Percentiles rank a stretch among this genome's conserved stretches.
These are phyloP conservation scores for Harrya chromipes DNA, from an alignment of 768 basidiomycete genomes.

Conservation along the genomic window DNA sequence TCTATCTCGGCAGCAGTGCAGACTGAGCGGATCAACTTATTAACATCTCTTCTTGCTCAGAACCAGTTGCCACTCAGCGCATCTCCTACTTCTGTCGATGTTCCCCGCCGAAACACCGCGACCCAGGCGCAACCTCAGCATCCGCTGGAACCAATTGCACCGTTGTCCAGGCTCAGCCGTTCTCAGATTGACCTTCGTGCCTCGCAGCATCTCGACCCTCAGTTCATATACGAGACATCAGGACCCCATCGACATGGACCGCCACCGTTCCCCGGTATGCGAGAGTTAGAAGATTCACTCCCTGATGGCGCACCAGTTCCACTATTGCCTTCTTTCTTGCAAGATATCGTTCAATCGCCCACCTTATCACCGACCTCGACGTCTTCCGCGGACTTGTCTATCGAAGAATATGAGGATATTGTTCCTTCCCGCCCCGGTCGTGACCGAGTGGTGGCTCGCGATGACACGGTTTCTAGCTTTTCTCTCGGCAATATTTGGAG, in stretches of 20 bases:
- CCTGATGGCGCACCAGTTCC: slow-evolving; percentile 39
- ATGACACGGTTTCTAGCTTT: slow-evolving; percentile 29
- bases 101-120: slow-evolving; percentile 42
- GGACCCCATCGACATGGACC: slow-evolving; percentile 37
- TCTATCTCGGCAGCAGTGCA: slow-evolving; percentile 84
- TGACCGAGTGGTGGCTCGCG: slow-evolving; percentile 24
- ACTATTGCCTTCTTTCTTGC: slow-evolving; percentile 76
- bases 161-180: slow-evolving; percentile 38
- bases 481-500: slow-evolving; percentile 62
- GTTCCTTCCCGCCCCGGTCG: slow-evolving; percentile 27
- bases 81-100: slow-evolving; percentile 15
- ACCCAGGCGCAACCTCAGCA: slow-evolving; percentile 46
- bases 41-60: slow-evolving; percentile 70
- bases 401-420: slow-evolving; percentile 52
- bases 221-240: slow-evolving; percentile 74
- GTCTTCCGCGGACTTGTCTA: slow-evolving; percentile 62
- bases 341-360: slow-evolving; percentile 71
- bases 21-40: slow-evolving; percentile 76
- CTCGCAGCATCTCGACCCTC: slow-evolving; percentile 42
- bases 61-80: slow-evolving; percentile 37
- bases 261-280: slow-evolving; percentile 36
- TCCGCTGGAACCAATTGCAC: slow-evolving; percentile 37
- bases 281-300: slow-evolving; percentile 18
- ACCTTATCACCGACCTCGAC: slow-evolving; percentile 61
- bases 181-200: slow-evolving; percentile 45